A percentile compares a stretch with the other conserved stretches of the same genome.
Conservation (phyloP, 495 filamentous ascomycete genomes). For the Thozetella sp. region DNA sequence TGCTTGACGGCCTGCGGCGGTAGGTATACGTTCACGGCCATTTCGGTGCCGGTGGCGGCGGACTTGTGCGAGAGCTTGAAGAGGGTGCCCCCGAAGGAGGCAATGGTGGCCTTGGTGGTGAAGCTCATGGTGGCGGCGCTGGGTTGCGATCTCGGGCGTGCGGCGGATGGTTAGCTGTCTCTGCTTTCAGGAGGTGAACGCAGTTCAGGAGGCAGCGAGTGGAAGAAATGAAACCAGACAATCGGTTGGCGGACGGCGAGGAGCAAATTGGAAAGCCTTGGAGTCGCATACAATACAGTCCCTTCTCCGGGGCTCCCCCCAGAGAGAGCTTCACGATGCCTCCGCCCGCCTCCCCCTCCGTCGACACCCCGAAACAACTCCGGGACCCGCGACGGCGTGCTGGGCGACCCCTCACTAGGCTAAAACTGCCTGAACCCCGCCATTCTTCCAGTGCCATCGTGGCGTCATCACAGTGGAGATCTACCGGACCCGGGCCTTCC, state of each 20-base stretch:
- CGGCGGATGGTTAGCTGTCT: not conserved
- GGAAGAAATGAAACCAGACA: not conserved
- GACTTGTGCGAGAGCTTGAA: conserved; percentile 89
- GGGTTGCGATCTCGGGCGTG: too few relatives aligned
- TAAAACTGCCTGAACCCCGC: not conserved
- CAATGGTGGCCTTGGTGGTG: conserved; percentile 85
- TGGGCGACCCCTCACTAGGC: not conserved
- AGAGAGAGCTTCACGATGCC: not conserved
- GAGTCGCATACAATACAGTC: not conserved
- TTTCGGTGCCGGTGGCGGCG: conserved; percentile 66
- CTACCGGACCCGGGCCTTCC: not conserved
- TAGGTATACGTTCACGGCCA: conserved; percentile 72
- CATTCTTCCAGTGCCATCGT: not conserved
- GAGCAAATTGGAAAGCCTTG: not conserved
- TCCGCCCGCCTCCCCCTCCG: not conserved
- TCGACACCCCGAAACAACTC: not conserved
- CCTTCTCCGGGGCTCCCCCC: not conserved
- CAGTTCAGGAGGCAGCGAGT: not conserved
- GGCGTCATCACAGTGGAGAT: not conserved
- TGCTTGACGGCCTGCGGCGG: conserved; percentile 55
- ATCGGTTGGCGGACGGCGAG: not conserved
- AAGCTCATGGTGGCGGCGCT: conserved; percentile 62
- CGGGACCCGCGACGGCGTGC: not conserved
- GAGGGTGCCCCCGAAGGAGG: conserved; percentile 92
- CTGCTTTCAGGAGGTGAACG: too few relatives aligned